A percentile compares a stretch with the other conserved stretches of the same genome.
phyloP scores from a whole-genome alignment of 1,284 basidiomycete genomes.

The Malassezia cuniculi region DNA sequence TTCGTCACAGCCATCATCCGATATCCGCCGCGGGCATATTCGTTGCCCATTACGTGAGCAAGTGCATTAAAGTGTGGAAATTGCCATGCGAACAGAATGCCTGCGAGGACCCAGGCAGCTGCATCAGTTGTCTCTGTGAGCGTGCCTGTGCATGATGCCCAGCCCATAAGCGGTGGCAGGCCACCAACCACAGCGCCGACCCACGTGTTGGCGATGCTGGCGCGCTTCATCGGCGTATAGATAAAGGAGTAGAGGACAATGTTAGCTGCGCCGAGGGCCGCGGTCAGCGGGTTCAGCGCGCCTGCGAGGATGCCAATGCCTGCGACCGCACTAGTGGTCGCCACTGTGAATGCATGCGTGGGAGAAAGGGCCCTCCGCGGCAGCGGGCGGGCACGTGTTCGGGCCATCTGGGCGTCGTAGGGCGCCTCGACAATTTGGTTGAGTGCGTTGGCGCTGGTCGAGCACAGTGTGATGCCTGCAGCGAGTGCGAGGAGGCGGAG shows the following conservation, averaged over 20 bases:
- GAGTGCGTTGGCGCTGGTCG: constrained; percentile 80
- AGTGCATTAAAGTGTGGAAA: constrained; percentile 96
- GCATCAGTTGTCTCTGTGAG: constrained; percentile 53
- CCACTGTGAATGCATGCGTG: constrained; percentile 72
- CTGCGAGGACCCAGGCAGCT: constrained; percentile 33
- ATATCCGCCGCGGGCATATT: constrained; percentile 88
- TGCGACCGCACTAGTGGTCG: constrained; percentile 57
- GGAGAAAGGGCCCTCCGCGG: constrained; percentile 70
- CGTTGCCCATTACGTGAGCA: constrained; percentile 70
- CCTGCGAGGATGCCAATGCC: constrained; percentile 67
- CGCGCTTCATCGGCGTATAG: constrained; percentile 91
- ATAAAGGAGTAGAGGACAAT: constrained; percentile 77
- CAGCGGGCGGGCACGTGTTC: constrained; percentile 79
- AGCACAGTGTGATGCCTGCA: constrained; percentile 76
- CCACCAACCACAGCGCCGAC: constrained; percentile 82
- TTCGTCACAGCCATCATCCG: constrained; percentile 76
- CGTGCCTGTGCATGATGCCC: constrained; percentile 80
- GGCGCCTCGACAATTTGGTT: constrained; percentile 93
- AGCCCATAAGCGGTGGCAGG: constrained; percentile 91
- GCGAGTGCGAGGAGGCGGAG: constrained; percentile 64
- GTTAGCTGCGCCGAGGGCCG: constrained; percentile 68
- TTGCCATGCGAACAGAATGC: constrained; percentile 78
- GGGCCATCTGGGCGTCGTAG: constrained; percentile 88
- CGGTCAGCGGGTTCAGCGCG: constrained; percentile 80
- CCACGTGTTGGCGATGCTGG: constrained; percentile 82